A percentile compares a stretch with the other conserved stretches of the same genome.
Evolutionary conservation across 2,329 filamentous ascomycete species (phyloP).

Genomic region (Amesomyces nigricolor): DNA sequence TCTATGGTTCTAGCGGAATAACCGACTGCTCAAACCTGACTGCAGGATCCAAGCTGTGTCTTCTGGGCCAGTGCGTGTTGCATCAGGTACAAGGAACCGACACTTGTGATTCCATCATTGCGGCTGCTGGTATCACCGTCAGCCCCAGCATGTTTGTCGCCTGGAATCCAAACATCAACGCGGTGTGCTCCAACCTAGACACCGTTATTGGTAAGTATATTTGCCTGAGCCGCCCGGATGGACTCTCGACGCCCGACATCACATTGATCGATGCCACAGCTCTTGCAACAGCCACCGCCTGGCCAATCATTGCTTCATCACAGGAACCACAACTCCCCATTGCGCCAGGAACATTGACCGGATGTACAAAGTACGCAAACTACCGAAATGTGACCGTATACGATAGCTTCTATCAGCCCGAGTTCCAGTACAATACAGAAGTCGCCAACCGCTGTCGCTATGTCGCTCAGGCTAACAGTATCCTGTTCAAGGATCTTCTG

Average conservation of each 20-base stretch:
- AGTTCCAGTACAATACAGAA: not conserved
- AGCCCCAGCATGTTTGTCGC: not conserved
- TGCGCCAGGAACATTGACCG: not conserved
- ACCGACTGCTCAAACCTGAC: not conserved
- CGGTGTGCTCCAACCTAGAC: not conserved
- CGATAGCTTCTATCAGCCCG: not conserved
- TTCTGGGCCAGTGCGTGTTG: not conserved
- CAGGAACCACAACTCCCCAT: not conserved
- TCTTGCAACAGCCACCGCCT: not conserved
- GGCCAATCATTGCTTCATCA: not conserved
- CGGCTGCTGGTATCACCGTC: not conserved
- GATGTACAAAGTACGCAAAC: not conserved
- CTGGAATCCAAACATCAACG: not conserved
- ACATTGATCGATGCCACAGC: not conserved
- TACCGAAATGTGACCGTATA: not conserved
- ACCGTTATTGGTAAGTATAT: not conserved
- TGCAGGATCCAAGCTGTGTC: not conserved
- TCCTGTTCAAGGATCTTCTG: not conserved
- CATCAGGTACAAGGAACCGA: not conserved
- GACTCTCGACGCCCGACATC: not conserved
- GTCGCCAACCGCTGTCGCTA: not conserved
- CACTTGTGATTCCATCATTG: not conserved
- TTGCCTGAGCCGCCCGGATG: not conserved
- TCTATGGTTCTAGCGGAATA: not conserved
- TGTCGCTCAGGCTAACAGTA: not conserved